phyloP scores from a whole-genome alignment of 352 stramenopile species.

The Phytophthora sansomeana region DNA sequence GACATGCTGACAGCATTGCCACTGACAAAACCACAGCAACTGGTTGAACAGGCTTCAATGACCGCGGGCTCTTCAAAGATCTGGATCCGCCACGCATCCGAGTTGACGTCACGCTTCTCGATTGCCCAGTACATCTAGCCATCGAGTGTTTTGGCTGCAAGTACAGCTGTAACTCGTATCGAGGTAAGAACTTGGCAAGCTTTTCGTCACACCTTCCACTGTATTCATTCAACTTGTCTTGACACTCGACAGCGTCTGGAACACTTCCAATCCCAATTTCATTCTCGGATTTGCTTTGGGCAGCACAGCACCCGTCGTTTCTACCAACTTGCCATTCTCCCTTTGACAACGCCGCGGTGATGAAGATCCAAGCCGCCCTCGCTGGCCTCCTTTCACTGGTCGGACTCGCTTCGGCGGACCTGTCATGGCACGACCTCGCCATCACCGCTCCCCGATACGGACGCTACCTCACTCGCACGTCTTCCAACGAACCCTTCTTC shows the following conservation, averaged over 20 bases:
- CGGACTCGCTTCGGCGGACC: slow-evolving; percentile 3
- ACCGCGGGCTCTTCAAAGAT: slow-evolving; percentile 8
- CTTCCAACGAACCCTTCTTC: slow-evolving; percentile 23
- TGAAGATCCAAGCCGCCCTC: slow-evolving; percentile 12
- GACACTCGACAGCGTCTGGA: too few relatives aligned
- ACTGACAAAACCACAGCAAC: too few relatives aligned
- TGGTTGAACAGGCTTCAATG: not conserved
- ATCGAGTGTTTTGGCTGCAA: too few relatives aligned
- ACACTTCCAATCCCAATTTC: slow-evolving; percentile 5
- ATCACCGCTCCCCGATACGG: slow-evolving; percentile 24
- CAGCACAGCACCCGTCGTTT: too few relatives aligned
- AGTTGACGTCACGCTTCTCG: slow-evolving; percentile 3
- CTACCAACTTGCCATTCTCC: too few relatives aligned
- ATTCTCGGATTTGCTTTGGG: slow-evolving; percentile 13
- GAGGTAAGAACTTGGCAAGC: too few relatives aligned
- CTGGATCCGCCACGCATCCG: not conserved
- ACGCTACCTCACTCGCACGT: slow-evolving; percentile 27
- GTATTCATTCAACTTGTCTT: too few relatives aligned
- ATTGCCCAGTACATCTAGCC: too few relatives aligned
- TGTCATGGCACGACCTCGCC: slow-evolving; percentile 22
- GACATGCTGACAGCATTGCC: too few relatives aligned
- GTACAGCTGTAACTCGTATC: too few relatives aligned
- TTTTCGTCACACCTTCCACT: too few relatives aligned
- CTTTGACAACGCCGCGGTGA: not conserved
- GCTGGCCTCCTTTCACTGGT: slow-evolving; percentile 11